These are phyloP conservation scores for Gossypium stocksii DNA, from an alignment of 345 rosid genomes.

Conservation along the genomic window DNA sequence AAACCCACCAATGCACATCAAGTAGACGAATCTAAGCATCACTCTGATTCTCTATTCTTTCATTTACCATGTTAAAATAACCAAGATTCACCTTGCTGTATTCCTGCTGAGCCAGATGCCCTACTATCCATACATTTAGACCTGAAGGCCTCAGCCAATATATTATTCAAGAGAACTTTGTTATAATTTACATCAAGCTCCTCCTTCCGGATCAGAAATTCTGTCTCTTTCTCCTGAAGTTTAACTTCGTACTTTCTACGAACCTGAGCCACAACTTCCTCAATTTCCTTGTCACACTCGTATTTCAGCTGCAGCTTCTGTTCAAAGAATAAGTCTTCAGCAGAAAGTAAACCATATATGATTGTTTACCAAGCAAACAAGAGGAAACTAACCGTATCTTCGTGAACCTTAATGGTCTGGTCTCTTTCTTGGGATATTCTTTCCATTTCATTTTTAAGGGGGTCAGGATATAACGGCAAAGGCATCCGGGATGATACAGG, in stretches of 20 bases:
- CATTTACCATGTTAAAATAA: neutral
- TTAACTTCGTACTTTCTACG: constrained; percentile 40
- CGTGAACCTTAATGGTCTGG: constrained; percentile 24
- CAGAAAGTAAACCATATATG: constrained; percentile 12
- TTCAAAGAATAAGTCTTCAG: constrained; percentile 16
- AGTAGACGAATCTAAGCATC: neutral
- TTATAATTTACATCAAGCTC: constrained; percentile 35
- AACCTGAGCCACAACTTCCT: constrained; percentile 42
- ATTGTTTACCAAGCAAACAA: constrained; percentile 13
- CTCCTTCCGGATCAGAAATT: constrained; percentile 28
- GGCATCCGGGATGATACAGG: constrained; percentile 25
- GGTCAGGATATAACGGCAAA: constrained; percentile 26
- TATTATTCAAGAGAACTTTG: constrained; percentile 47
- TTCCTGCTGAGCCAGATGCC: constrained; percentile 18
- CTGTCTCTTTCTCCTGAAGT: constrained; percentile 39
- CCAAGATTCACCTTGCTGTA: constrained; percentile 35
- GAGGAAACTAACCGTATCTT: constrained; percentile 38
- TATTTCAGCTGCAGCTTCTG: constrained; percentile 48
- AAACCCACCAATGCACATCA: neutral
- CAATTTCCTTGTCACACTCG: constrained; percentile 55
- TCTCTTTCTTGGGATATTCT: constrained; percentile 36
- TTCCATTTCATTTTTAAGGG: constrained; percentile 61
- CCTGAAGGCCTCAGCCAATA: constrained; percentile 58
- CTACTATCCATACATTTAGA: constrained; percentile 39
- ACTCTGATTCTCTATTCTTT: neutral